Evolutionary conservation across 805 yeast genomes (phyloP).

Genomic region (Danielia oregonensis): DNA sequence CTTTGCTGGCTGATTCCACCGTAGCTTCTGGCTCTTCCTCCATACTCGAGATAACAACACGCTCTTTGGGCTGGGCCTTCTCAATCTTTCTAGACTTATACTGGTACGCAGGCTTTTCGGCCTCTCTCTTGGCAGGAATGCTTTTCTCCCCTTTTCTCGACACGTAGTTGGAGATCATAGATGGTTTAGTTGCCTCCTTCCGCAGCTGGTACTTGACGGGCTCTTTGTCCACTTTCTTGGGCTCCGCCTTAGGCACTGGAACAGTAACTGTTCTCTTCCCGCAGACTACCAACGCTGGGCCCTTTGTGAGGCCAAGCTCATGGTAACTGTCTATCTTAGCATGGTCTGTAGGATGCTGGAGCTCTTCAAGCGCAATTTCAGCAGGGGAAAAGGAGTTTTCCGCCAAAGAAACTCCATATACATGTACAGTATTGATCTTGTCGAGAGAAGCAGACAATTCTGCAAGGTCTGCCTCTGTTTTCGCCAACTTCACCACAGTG

Average conservation of each 20-base stretch:
- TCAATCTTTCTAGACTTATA: conserved; percentile 38
- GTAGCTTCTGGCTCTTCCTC: conserved; percentile 2
- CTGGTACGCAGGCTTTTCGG: conserved; percentile 10
- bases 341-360: conserved; percentile 13
- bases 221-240: not conserved
- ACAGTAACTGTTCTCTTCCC: not conserved
- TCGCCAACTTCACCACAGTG: conserved; percentile 18
- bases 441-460: conserved; percentile 23
- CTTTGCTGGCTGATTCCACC: not conserved
- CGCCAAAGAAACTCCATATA: conserved; percentile 34
- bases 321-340: conserved; percentile 16
- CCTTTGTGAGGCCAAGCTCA: conserved; percentile 30
- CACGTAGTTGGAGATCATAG: conserved; percentile 12
- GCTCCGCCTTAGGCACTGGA: not conserved
- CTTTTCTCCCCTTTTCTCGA: conserved; percentile 12
- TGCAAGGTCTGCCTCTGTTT: conserved; percentile 22
- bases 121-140: conserved; percentile 2
- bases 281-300: conserved; percentile 28
- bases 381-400: conserved; percentile 6
- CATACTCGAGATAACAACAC: conserved; percentile 31
- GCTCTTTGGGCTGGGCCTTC: conserved; percentile 27
- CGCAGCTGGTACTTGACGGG: conserved; percentile 11
- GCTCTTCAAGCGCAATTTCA: conserved; percentile 15
- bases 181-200: conserved; percentile 9
- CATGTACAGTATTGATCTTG: conserved; percentile 29